phyloP scores from a whole-genome alignment of 805 yeast genomes.

The Blastobotrys parvus region DNA sequence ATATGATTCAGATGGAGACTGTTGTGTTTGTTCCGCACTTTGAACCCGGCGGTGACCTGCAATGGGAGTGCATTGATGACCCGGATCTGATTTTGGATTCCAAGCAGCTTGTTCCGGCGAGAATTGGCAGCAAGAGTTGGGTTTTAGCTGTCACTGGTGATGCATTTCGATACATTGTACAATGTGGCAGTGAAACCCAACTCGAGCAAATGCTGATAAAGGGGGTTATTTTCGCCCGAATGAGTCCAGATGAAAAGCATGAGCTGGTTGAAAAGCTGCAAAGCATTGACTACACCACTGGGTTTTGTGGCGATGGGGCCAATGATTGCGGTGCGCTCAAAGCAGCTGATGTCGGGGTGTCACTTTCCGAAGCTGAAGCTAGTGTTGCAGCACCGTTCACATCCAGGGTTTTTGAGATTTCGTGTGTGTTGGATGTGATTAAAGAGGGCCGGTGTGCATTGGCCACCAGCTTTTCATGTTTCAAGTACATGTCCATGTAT shows the following conservation, averaged over 20 bases:
- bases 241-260: constrained; percentile 99
- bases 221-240: constrained; percentile 80
- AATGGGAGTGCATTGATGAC: constrained; percentile 37
- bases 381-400: constrained; percentile 99
- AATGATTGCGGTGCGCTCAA: constrained; percentile 98
- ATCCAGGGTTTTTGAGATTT: constrained; percentile 77
- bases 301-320: constrained; percentile 99
- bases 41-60: constrained; percentile 36
- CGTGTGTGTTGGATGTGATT: constrained; percentile 86
- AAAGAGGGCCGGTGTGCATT: constrained; percentile 92
- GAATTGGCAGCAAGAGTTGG: constrained; percentile 40
- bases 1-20: constrained; percentile 41
- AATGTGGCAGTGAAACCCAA: constrained; percentile 33
- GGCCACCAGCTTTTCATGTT: constrained; percentile 92
- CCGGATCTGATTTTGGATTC: constrained; percentile 51
- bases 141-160: constrained; percentile 89
- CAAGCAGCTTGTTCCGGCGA: constrained; percentile 24
- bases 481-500: constrained; percentile 95
- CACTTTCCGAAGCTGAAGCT: constrained; percentile 95
- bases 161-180: constrained; percentile 69
- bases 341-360: constrained; percentile 96
- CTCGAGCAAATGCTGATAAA: constrained; percentile 56
- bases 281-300: constrained; percentile 79
- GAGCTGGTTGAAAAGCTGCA: constrained; percentile 87
- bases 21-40: constrained; percentile 56